Percentiles rank a stretch among this genome's conserved stretches.
phyloP scores from a whole-genome alignment of 257 asterid genomes.

The Lantana camara region DNA sequence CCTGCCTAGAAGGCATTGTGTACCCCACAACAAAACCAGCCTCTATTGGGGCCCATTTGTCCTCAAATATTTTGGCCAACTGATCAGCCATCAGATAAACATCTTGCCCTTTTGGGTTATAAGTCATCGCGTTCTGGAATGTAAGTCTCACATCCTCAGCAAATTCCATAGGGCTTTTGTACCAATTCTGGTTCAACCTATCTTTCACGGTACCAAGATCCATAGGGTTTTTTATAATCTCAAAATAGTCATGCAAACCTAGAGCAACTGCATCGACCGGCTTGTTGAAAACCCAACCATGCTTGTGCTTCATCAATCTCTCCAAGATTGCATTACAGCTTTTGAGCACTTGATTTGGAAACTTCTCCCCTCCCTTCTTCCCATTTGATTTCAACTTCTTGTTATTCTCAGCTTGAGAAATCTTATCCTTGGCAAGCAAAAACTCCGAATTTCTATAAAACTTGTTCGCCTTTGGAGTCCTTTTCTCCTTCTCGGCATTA shows the following conservation, averaged over 20 bases:
- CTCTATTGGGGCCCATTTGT: conserved; percentile 65
- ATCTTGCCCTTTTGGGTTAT: conserved; percentile 85
- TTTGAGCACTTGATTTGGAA: conserved; percentile 59
- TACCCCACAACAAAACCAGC: conserved; percentile 55
- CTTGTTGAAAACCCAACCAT: conserved; percentile 83
- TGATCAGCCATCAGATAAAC: conserved; percentile 84
- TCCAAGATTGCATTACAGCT: conserved; percentile 62
- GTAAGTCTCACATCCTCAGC: conserved; percentile 86
- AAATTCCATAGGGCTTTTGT: conserved; percentile 74
- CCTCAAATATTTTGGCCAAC: conserved; percentile 63
- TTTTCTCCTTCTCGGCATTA: conserved; percentile 65
- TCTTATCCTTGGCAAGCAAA: conserved; percentile 75
- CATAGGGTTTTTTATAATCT: conserved; percentile 74
- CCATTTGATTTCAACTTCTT: conserved; percentile 57
- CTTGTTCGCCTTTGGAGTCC: conserved; percentile 79
- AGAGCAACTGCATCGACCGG: conserved; percentile 77
- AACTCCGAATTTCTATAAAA: conserved; percentile 68
- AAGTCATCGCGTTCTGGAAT: conserved; percentile 78
- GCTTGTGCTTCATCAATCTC: conserved; percentile 91
- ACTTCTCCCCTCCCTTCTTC: conserved; percentile 54
- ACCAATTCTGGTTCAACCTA: conserved; percentile 58
- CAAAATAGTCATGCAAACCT: conserved; percentile 82
- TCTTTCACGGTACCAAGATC: conserved; percentile 78
- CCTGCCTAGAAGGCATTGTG: conserved; percentile 53
- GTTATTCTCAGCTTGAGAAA: conserved; percentile 68